These are phyloP conservation scores for Stachybotrys chlorohalonatus DNA, from an alignment of 2,329 filamentous ascomycete genomes.

Conservation along the genomic window DNA sequence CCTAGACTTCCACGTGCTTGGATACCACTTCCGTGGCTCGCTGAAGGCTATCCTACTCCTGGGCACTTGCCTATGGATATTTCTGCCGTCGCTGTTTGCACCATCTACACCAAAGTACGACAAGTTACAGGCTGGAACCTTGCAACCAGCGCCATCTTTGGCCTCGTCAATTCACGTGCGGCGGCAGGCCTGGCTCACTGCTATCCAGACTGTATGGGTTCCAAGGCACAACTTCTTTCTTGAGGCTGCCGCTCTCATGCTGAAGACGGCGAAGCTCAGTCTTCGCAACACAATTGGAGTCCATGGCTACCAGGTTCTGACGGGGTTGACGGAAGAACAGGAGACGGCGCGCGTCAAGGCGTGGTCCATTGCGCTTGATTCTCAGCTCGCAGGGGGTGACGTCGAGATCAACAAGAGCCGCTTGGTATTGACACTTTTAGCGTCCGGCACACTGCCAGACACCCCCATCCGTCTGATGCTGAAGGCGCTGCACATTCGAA, in stretches of 20 bases:
- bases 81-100: slow-evolving; percentile 44
- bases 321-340: slow-evolving; percentile 73
- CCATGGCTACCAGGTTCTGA: slow-evolving; percentile 67
- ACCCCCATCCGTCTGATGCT: slow-evolving; percentile 81
- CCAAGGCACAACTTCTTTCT: slow-evolving; percentile 80
- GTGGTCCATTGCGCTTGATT: slow-evolving; percentile 88
- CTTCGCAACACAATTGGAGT: slow-evolving; percentile 69
- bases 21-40: slow-evolving; percentile 44
- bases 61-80: slow-evolving; percentile 44
- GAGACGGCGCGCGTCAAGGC: slow-evolving; percentile 81
- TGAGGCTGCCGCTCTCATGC: slow-evolving; percentile 69
- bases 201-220: slow-evolving; percentile 86
- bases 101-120: slow-evolving; percentile 39
- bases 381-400: slow-evolving; percentile 85
- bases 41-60: slow-evolving; percentile 44
- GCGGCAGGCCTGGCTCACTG: slow-evolving; percentile 84
- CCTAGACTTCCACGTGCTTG: slow-evolving; percentile 43
- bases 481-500: slow-evolving; percentile 83
- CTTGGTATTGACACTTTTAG: slow-evolving; percentile 75
- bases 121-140: slow-evolving; percentile 32
- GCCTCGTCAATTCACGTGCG: slow-evolving; percentile 79
- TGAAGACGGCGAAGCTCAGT: slow-evolving; percentile 77
- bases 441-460: slow-evolving; percentile 76
- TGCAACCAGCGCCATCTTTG: slow-evolving; percentile 56
- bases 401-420: slow-evolving; percentile 82